Evolutionary conservation across 495 filamentous ascomycete genomes (phyloP).

Genomic region (Neurospora sp.): DNA sequence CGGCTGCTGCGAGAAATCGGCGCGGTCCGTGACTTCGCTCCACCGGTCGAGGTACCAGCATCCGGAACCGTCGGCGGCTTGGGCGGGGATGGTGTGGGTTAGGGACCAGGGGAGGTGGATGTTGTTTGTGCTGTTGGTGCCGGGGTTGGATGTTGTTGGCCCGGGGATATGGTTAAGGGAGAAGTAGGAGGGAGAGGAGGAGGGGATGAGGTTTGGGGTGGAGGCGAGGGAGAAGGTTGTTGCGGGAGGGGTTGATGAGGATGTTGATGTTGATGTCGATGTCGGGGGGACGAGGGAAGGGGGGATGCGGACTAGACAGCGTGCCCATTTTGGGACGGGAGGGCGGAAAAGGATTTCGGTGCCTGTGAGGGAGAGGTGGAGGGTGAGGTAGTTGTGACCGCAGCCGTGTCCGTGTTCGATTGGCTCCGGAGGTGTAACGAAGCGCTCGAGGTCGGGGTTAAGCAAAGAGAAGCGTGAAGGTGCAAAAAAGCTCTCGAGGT

Average conservation of each 20-base stretch:
- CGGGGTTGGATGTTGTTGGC: too few relatives aligned
- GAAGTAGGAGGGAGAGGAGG: not conserved
- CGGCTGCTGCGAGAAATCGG: not conserved
- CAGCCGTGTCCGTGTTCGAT: not conserved
- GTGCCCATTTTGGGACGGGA: slow-evolving; percentile 1
- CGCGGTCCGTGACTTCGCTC: not conserved
- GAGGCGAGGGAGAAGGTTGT: not conserved
- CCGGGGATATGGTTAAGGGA: not conserved
- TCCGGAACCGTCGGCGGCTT: not conserved
- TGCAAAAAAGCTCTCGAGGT: not conserved
- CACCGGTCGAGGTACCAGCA: slow-evolving; percentile 8
- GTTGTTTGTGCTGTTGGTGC: too few relatives aligned
- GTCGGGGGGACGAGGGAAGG: not conserved
- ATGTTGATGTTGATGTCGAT: not conserved
- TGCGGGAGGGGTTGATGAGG: not conserved
- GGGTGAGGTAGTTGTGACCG: not conserved
- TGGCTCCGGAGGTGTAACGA: not conserved
- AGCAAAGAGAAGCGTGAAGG: too few relatives aligned
- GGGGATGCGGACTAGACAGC: slow-evolving; percentile 3
- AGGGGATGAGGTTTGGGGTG: not conserved
- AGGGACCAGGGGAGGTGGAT: slow-evolving; percentile 1
- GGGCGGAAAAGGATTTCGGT: slow-evolving; percentile 4
- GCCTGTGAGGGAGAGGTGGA: not conserved
- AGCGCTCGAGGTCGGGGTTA: not conserved
- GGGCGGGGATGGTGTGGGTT: slow-evolving; percentile 3